These are phyloP conservation scores for Haberlea rhodopensis DNA, from an alignment of 257 asterid species.

Conservation along the genomic window DNA sequence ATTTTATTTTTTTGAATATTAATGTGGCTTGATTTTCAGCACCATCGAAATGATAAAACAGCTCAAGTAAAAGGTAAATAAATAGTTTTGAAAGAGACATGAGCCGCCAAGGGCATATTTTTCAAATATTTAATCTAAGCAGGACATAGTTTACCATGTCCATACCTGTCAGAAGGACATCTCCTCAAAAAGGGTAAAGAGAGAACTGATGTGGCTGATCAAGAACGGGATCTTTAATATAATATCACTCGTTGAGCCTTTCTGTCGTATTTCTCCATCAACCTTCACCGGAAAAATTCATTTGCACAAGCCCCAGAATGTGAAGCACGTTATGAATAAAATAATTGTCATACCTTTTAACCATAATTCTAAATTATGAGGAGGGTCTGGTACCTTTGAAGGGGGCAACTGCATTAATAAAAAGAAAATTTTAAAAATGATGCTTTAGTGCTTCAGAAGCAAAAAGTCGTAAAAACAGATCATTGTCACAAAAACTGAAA, in stretches of 20 bases:
- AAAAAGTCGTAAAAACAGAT: slow-evolving; percentile 7
- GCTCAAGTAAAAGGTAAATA: slow-evolving; percentile 9
- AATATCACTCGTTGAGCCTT: slow-evolving; percentile 88
- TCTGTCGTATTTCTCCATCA: slow-evolving; percentile 86
- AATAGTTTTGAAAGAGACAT: not conserved
- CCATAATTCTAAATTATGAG: slow-evolving; percentile 87
- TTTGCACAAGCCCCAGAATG: slow-evolving; percentile 11
- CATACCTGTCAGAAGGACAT: slow-evolving; percentile 83
- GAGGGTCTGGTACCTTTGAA: slow-evolving; percentile 83
- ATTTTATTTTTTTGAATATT: not conserved
- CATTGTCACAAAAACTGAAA: not conserved
- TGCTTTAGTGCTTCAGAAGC: slow-evolving; percentile 1
- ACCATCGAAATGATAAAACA: slow-evolving; percentile 11
- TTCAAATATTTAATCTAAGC: slow-evolving; percentile 7
- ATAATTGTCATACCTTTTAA: slow-evolving; percentile 54
- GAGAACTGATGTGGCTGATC: slow-evolving; percentile 93
- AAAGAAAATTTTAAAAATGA: slow-evolving; percentile 8
- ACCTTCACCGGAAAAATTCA: slow-evolving; percentile 51
- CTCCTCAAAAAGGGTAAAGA: slow-evolving; percentile 93
- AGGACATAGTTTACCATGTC: slow-evolving; percentile 2
- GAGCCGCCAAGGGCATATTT: not conserved
- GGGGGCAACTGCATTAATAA: slow-evolving; percentile 53
- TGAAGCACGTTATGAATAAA: slow-evolving; percentile 14
- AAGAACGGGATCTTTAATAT: slow-evolving; percentile 92
- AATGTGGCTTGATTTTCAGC: slow-evolving; percentile 11